Conservation (phyloP, 148 eudicot species). For the Camellia lanceoleosa region DNA sequence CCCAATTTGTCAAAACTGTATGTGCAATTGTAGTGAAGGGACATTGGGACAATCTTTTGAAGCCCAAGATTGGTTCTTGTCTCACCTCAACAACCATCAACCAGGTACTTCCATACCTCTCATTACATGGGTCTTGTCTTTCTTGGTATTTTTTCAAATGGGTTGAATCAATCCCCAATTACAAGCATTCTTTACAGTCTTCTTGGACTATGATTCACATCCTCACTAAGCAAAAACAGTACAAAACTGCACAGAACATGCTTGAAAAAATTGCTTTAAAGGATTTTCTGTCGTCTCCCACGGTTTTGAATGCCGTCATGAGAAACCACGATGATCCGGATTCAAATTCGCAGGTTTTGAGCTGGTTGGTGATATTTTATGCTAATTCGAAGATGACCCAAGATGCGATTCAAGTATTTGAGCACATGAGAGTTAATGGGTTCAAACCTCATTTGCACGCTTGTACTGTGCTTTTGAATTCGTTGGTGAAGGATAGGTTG, state of each 20-base stretch:
- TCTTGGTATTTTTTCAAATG: slow-evolving; percentile 68
- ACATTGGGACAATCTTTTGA: slow-evolving; percentile 54
- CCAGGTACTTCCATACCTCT: slow-evolving; percentile 33
- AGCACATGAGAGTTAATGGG: slow-evolving; percentile 65
- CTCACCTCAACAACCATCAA: slow-evolving; percentile 55
- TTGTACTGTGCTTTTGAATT: slow-evolving; percentile 72
- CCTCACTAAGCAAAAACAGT: slow-evolving; percentile 52
- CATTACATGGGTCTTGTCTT: slow-evolving; percentile 21
- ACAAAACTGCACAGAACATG: slow-evolving; percentile 58
- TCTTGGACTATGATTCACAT: slow-evolving; percentile 70
- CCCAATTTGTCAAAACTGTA: slow-evolving; percentile 39
- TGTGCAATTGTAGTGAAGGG: slow-evolving; percentile 60
- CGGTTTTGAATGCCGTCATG: slow-evolving; percentile 61
- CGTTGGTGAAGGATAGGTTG: slow-evolving; percentile 64
- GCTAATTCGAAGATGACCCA: slow-evolving; percentile 61
- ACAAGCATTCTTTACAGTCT: slow-evolving; percentile 62
- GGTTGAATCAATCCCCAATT: slow-evolving; percentile 60
- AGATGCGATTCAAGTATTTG: slow-evolving; percentile 83
- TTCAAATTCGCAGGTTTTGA: slow-evolving; percentile 71
- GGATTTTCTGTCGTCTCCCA: slow-evolving; percentile 59
- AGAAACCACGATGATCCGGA: slow-evolving; percentile 30
- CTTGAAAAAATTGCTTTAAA: slow-evolving; percentile 65
- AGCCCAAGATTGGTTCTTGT: slow-evolving; percentile 48
- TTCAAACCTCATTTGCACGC: slow-evolving; percentile 71
- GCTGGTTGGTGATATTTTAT: slow-evolving; percentile 87